Evolutionary conservation across 1,284 basidiomycete species (phyloP).

Genomic region (Cryptococcus sp.): DNA sequence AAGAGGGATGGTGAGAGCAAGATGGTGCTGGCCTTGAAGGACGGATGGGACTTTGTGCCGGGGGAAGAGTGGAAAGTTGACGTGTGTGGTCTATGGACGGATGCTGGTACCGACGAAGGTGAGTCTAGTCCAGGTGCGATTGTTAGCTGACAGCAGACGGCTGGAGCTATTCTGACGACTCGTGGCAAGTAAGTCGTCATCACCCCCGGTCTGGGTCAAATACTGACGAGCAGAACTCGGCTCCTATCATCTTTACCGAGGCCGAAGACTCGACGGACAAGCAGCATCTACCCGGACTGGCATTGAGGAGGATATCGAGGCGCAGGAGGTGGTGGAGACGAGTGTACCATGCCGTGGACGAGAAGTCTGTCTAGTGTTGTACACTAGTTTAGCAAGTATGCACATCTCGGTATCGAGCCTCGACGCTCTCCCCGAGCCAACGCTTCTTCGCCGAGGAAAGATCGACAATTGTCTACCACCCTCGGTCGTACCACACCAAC

Average conservation of each 20-base stretch:
- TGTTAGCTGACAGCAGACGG: slow-evolving; percentile 24
- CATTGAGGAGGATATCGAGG: slow-evolving; percentile 24
- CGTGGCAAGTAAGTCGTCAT: slow-evolving; percentile 37
- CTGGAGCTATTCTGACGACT: slow-evolving; percentile 45
- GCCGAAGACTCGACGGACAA: slow-evolving; percentile 11
- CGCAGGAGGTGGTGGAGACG: slow-evolving; percentile 37
- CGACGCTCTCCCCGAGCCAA: too few relatives aligned
- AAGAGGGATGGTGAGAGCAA: slow-evolving; percentile 7
- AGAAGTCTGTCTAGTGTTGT: too few relatives aligned
- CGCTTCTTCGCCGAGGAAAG: too few relatives aligned
- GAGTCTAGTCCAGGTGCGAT: slow-evolving; percentile 6
- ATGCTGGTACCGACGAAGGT: slow-evolving; percentile 36
- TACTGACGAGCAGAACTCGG: slow-evolving; percentile 14
- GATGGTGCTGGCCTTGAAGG: slow-evolving; percentile 33
- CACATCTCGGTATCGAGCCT: too few relatives aligned
- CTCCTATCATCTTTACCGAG: slow-evolving; percentile 19
- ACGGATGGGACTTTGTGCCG: slow-evolving; percentile 41
- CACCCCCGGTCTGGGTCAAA: too few relatives aligned
- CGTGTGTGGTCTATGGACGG: slow-evolving; percentile 39
- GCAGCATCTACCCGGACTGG: slow-evolving; percentile 17
- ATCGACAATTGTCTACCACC: too few relatives aligned
- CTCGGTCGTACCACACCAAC: too few relatives aligned
- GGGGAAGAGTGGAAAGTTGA: slow-evolving; percentile 46
- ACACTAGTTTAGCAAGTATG: too few relatives aligned
- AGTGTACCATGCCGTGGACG: slow-evolving; percentile 16